Evolutionary conservation across 208 protist genomes (phyloP).

Genomic region (Acanthamoeba healyi): DNA sequence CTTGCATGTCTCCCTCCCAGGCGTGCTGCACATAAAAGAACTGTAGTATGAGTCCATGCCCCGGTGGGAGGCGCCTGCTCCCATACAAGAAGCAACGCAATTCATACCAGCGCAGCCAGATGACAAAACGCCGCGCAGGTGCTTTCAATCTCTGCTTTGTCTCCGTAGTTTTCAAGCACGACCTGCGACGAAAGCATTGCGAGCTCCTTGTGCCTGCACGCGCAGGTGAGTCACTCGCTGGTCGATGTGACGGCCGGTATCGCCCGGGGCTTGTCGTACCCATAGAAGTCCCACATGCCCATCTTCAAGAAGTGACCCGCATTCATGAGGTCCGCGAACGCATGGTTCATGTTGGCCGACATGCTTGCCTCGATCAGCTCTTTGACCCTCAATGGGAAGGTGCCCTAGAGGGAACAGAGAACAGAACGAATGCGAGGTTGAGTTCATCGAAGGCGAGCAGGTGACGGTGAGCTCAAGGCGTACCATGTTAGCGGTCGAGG

Average conservation of each 20-base stretch:
- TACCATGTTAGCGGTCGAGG: slow-evolving; percentile 57
- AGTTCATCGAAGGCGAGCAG: not conserved
- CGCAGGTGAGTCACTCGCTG: not conserved
- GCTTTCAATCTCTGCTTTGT: slow-evolving; percentile 41
- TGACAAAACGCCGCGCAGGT: slow-evolving; percentile 50
- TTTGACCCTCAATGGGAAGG: slow-evolving; percentile 29
- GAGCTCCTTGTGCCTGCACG: slow-evolving; percentile 35
- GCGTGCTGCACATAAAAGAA: not conserved
- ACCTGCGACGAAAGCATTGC: slow-evolving; percentile 45
- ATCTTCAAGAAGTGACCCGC: slow-evolving; percentile 47
- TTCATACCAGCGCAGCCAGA: slow-evolving; percentile 12
- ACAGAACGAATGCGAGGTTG: not conserved
- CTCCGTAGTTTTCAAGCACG: slow-evolving; percentile 49
- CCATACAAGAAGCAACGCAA: not conserved
- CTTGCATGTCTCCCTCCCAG: slow-evolving; percentile 26
- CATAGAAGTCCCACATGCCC: slow-evolving; percentile 55
- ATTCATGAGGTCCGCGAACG: slow-evolving; percentile 28
- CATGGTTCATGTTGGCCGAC: slow-evolving; percentile 15
- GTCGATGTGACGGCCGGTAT: not conserved
- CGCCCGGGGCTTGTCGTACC: not conserved
- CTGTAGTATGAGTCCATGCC: not conserved
- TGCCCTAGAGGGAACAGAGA: not conserved
- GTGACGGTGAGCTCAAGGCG: not conserved
- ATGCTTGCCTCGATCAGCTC: slow-evolving; percentile 42
- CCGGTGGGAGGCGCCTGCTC: too few species aligned